Base-by-base conservation (phyloP, 202 grass and related monocot species). In the Zizania palustris region DNA sequence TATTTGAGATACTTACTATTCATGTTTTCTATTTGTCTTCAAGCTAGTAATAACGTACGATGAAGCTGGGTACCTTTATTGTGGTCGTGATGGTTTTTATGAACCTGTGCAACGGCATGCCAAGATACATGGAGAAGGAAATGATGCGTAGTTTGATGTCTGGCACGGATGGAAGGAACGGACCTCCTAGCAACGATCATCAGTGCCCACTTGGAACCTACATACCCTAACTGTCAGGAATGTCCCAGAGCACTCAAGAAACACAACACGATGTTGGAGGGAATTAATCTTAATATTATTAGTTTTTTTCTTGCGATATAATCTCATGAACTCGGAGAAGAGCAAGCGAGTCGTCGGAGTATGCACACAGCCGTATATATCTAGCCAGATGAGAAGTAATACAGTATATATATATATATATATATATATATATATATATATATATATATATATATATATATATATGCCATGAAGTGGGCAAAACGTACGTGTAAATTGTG, bases 141-240 rank as follows among this genome's bases (percentile, higher is more conserved):
- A n/a, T n/a, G 48, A 46, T 48, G 15, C 62, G 62, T 13, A 87
- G 2, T 20, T 7, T 79, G 45, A 74, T 63, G 15, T 16, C 74
- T 0, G 14, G 45, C 9, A 83, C 69, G 0, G 80, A 83, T 6
- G 80, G 85, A 41, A 87, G 69, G 39, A 69, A 39, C 0, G 68
- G 85, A 8, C 74, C 85, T 68, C 85, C 85, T 1, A 69, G 85
- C 62, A 87, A 68, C 3, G 80, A 87, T 67, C 85, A 87, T 37
- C 85, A 87, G 37, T 87, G 85, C 68, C 53, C 44, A 1, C 80
- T 78, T 54, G 80, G 62, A 3, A 73, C 74, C 6, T 87, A n/a
- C n/a, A n/a, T n/a, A 83, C 68, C 85, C 85, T 6, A 87, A 78
- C 33, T 87, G 85, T 42, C 62, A 73, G 60, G 67, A 7, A 44